These are phyloP conservation scores for Aspergillus sclerotiicarbonarius DNA, from an alignment of 495 filamentous ascomycete species.

Conservation along the genomic window DNA sequence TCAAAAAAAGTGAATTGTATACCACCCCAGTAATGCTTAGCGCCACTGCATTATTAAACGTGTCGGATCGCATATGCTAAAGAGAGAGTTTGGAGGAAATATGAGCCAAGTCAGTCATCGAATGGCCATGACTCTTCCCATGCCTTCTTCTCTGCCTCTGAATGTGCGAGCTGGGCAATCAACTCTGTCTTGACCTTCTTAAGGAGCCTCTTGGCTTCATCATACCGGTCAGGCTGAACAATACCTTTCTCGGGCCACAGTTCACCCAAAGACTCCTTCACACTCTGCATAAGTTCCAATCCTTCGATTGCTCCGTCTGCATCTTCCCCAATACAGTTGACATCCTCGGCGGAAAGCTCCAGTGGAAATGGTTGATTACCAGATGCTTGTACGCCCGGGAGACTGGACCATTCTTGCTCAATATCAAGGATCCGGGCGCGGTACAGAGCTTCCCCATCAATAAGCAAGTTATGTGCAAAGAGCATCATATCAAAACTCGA, in stretches of 20 bases:
- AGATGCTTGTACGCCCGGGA: constrained; percentile 25
- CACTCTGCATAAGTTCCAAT: constrained; percentile 24
- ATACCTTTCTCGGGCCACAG: constrained; percentile 23
- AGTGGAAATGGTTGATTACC: constrained; percentile 21
- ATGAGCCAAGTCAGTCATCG: not conserved
- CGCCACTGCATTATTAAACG: too few relatives aligned
- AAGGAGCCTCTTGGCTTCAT: constrained; percentile 10
- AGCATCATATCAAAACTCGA: constrained; percentile 21
- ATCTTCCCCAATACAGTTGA: constrained; percentile 19
- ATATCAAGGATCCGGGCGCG: constrained; percentile 16
- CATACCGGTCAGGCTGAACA: constrained; percentile 14
- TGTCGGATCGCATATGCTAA: too few relatives aligned
- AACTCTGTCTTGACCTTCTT: constrained; percentile 14
- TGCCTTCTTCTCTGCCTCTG: constrained; percentile 11
- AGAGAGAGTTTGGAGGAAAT: too few relatives aligned
- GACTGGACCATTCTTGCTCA: constrained; percentile 20
- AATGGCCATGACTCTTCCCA: constrained; percentile 16
- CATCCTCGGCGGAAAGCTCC: constrained; percentile 18
- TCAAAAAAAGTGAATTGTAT: too few relatives aligned
- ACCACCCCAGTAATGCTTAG: too few relatives aligned
- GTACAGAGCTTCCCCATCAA: constrained; percentile 25
- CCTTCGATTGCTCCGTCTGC: constrained; percentile 17
- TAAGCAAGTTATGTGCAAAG: constrained; percentile 21
- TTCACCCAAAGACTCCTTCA: constrained; percentile 20
- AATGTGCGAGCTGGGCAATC: constrained; percentile 9